Percentiles rank a stretch among this genome's conserved stretches.
These are phyloP conservation scores for Naganishia vaughanmartiniae DNA, from an alignment of 768 basidiomycete genomes.

Conservation along the genomic window DNA sequence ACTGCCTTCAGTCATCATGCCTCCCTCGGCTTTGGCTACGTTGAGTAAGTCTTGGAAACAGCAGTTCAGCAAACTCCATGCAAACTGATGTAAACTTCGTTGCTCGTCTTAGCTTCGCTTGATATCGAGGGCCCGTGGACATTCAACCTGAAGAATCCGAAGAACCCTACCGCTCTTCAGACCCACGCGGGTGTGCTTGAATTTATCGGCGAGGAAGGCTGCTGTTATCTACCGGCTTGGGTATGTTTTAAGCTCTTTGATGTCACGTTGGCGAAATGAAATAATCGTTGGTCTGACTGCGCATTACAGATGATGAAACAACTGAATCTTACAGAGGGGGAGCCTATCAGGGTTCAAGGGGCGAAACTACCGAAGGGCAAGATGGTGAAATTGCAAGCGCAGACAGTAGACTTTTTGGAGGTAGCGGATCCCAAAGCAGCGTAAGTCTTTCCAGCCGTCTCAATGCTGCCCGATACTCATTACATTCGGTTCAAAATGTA, in stretches of 20 bases:
- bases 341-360: slow-evolving; percentile 88
- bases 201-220: slow-evolving; percentile 95
- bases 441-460: slow-evolving; percentile 58
- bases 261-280: neutral
- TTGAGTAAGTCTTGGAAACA: slow-evolving; percentile 57
- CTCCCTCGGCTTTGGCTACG: slow-evolving; percentile 85
- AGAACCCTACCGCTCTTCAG: slow-evolving; percentile 69
- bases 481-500: neutral
- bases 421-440: slow-evolving; percentile 97
- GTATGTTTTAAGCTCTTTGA: slow-evolving; percentile 44
- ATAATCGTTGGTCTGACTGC: neutral
- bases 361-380: slow-evolving; percentile 86
- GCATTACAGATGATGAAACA: slow-evolving; percentile 86
- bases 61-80: neutral
- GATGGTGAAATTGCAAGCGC: slow-evolving; percentile 93
- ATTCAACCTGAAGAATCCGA: slow-evolving; percentile 90
- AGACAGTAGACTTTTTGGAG: slow-evolving; percentile 90
- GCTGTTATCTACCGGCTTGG: slow-evolving; percentile 95
- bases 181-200: slow-evolving; percentile 98
- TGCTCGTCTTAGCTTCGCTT: slow-evolving; percentile 59
- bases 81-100: neutral
- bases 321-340: slow-evolving; percentile 85
- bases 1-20: slow-evolving; percentile 78
- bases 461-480: neutral
- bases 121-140: slow-evolving; percentile 92